Conservation (phyloP, 1,284 basidiomycete genomes). For the Ustilago hordei region DNA sequence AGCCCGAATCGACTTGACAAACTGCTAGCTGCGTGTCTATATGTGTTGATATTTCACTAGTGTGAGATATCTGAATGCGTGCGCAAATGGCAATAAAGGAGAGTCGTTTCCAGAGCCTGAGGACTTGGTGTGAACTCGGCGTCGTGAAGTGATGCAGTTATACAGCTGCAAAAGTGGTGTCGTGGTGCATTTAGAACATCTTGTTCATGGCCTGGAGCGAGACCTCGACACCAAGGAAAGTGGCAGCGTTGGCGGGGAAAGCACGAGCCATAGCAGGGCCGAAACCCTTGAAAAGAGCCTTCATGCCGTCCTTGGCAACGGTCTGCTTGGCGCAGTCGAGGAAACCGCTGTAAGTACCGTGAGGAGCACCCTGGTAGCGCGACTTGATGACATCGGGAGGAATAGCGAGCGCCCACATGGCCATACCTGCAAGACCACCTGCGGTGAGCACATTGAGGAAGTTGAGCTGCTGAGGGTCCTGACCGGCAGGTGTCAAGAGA, state of each 20-base stretch:
- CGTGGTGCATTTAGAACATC: slow-evolving; percentile 71
- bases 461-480: slow-evolving; percentile 83
- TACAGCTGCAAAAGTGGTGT: not conserved
- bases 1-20: no score
- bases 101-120: not conserved
- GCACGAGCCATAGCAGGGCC: slow-evolving; percentile 83
- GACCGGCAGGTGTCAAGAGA: slow-evolving; percentile 78
- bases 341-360: slow-evolving; percentile 93
- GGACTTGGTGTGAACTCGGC: not conserved
- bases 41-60: not conserved
- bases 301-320: slow-evolving; percentile 88
- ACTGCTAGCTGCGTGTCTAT: not conserved
- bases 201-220: slow-evolving; percentile 80
- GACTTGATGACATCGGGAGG: slow-evolving; percentile 79
- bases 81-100: not conserved
- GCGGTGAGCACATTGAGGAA: slow-evolving; percentile 89
- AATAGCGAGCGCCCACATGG: slow-evolving; percentile 76
- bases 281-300: slow-evolving; percentile 95
- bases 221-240: slow-evolving; percentile 87
- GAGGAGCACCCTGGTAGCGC: slow-evolving; percentile 93
- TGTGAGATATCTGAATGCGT: not conserved
- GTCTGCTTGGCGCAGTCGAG: slow-evolving; percentile 92
- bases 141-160: not conserved
- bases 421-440: slow-evolving; percentile 93
- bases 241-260: slow-evolving; percentile 92